Conservation (phyloP, 306 rosid genomes). For the Bauhinia variegata region DNA sequence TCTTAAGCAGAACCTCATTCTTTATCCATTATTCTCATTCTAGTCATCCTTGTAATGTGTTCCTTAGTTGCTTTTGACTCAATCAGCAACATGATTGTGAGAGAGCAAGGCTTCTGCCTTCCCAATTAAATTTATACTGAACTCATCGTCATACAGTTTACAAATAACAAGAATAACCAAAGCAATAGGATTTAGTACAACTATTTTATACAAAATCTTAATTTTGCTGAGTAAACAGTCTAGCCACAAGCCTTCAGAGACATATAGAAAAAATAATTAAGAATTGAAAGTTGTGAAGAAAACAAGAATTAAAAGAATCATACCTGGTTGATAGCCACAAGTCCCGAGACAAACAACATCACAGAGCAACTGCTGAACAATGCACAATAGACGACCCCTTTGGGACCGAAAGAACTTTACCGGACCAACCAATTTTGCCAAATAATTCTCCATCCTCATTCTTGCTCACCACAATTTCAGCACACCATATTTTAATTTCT, state of each 20-base stretch:
- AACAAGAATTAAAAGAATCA: constrained; percentile 1
- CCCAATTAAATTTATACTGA: neutral
- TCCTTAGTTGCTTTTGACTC: constrained; percentile 10
- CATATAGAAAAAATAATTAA: neutral
- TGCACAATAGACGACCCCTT: constrained; percentile 59
- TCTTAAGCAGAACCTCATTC: too few species aligned
- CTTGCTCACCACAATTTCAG: constrained; percentile 60
- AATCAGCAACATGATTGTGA: neutral
- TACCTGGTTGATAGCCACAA: constrained; percentile 17
- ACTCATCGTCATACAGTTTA: neutral
- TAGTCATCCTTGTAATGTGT: constrained; percentile 13
- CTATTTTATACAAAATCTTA: neutral
- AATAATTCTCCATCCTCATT: constrained; percentile 37
- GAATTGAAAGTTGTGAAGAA: neutral
- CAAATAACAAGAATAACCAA: neutral
- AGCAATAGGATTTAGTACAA: neutral
- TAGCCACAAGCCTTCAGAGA: neutral
- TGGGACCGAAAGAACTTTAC: constrained; percentile 51
- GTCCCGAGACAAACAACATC: constrained; percentile 19
- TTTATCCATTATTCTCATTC: constrained; percentile 2
- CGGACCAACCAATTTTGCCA: constrained; percentile 59
- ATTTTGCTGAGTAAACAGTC: neutral
- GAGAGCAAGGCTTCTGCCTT: neutral
- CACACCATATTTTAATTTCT: constrained; percentile 72
- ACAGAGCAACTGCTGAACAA: constrained; percentile 57